A percentile compares a stretch with the other conserved stretches of the same genome.
These are phyloP conservation scores for Trichomonascaceae sp. DNA, from an alignment of 1,139 yeast genomes.

Conservation along the genomic window DNA sequence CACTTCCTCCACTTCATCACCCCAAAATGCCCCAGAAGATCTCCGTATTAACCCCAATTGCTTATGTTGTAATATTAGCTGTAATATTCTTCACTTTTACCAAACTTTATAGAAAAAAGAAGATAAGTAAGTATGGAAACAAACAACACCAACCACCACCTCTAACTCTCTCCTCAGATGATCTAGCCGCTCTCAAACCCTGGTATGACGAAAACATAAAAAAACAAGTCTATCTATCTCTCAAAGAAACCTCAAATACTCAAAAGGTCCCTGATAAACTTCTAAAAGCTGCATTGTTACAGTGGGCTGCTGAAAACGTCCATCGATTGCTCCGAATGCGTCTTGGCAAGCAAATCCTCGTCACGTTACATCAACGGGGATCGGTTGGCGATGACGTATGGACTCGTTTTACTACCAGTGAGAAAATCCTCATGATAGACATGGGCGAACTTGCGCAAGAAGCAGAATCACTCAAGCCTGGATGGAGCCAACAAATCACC, in stretches of 20 bases:
- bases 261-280: slow-evolving; percentile 75
- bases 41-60: slow-evolving; percentile 6
- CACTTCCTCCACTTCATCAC: not conserved
- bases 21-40: slow-evolving; percentile 3
- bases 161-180: not conserved
- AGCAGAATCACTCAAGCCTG: slow-evolving; percentile 65
- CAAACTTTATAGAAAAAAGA: not conserved
- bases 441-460: slow-evolving; percentile 71
- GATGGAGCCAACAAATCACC: slow-evolving; percentile 75
- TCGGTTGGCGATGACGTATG: slow-evolving; percentile 84
- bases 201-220: slow-evolving; percentile 64
- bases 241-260: slow-evolving; percentile 41
- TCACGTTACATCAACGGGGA: slow-evolving; percentile 74
- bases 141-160: not conserved
- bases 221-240: slow-evolving; percentile 54
- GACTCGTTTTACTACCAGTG: slow-evolving; percentile 72
- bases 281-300: slow-evolving; percentile 73
- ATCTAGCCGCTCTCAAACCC: slow-evolving; percentile 49
- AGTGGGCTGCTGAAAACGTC: slow-evolving; percentile 68
- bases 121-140: slow-evolving; percentile 5
- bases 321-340: slow-evolving; percentile 65
- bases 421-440: slow-evolving; percentile 74
- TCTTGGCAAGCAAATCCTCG: slow-evolving; percentile 63
- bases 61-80: slow-evolving; percentile 6
- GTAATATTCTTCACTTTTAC: slow-evolving; percentile 7